Percentiles rank a stretch among this genome's conserved stretches.
Evolutionary conservation across 805 yeast species (phyloP).

Genomic region (Saccharomyces mikatae): DNA sequence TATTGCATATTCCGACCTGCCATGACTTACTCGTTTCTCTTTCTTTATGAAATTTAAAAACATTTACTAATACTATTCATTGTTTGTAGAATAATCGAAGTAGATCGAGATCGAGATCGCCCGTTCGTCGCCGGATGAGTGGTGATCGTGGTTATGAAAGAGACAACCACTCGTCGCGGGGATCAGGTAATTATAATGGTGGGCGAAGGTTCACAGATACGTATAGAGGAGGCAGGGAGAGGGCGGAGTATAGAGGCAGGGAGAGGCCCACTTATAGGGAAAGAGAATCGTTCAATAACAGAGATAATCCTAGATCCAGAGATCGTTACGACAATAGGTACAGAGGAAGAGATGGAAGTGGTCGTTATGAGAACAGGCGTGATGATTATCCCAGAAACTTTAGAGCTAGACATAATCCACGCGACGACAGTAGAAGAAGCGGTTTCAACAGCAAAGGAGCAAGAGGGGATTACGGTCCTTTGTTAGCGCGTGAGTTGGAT

Average conservation of each 20-base stretch:
- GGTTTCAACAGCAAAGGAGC: background rate
- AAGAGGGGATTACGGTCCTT: constrained; percentile 24
- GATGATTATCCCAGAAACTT: constrained; percentile 1
- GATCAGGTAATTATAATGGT: constrained; percentile 16
- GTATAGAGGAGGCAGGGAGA: constrained; percentile 26
- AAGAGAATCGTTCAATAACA: background rate
- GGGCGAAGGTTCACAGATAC: constrained; percentile 11
- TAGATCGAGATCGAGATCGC: constrained; percentile 19
- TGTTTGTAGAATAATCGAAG: constrained; percentile 6
- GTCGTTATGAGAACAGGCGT: constrained; percentile 13
- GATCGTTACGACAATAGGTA: constrained; percentile 1
- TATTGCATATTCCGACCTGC: background rate
- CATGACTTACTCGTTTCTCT: background rate
- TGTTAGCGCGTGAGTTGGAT: constrained; percentile 17
- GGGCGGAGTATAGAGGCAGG: constrained; percentile 22
- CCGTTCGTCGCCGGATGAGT: constrained; percentile 10
- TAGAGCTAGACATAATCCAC: constrained; percentile 4
- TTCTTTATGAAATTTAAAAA: background rate
- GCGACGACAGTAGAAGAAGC: constrained; percentile 7
- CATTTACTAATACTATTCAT: background rate
- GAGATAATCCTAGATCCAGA: background rate
- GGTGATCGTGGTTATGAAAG: constrained; percentile 2
- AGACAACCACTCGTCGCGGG: constrained; percentile 3
- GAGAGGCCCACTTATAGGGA: constrained; percentile 1
- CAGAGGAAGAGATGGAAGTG: constrained; percentile 14